Conservation (phyloP, 2,329 filamentous ascomycete species). For the Endocalyx cinctus region DNA sequence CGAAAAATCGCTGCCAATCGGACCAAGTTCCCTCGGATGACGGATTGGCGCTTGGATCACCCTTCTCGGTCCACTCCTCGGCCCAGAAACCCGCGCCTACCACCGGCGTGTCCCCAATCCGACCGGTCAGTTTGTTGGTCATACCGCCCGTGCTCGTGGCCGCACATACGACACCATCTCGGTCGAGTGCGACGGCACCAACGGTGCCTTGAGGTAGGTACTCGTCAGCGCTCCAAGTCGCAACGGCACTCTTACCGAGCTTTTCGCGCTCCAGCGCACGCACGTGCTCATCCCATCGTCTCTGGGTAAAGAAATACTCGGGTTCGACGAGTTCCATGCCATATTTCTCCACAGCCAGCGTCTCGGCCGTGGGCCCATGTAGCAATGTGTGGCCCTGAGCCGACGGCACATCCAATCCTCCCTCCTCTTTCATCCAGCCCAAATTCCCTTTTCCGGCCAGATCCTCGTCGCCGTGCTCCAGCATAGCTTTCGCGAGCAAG, state of each 20-base stretch:
- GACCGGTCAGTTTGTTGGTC: constrained; percentile 82
- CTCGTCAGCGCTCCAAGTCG: constrained; percentile 55
- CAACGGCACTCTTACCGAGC: constrained; percentile 27
- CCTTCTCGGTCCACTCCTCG: constrained; percentile 66
- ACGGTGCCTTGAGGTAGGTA: constrained; percentile 81
- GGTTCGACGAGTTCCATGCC: constrained; percentile 66
- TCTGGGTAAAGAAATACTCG: constrained; percentile 74
- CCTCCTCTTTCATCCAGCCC: constrained; percentile 8
- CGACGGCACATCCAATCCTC: constrained; percentile 42
- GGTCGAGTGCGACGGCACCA: constrained; percentile 76
- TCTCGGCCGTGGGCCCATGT: constrained; percentile 63
- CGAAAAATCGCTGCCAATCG: constrained; percentile 13
- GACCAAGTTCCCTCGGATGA: constrained; percentile 5
- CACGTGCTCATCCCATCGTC: constrained; percentile 73
- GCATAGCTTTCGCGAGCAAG: constrained; percentile 63
- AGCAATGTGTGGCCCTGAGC: constrained; percentile 69
- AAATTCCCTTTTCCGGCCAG: constrained; percentile 30
- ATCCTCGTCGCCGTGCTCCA: constrained; percentile 62
- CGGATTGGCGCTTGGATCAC: constrained; percentile 24
- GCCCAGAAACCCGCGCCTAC: constrained; percentile 87
- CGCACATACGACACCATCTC: constrained; percentile 66
- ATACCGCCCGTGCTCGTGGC: constrained; percentile 69
- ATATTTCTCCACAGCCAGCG: constrained; percentile 61
- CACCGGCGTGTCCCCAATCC: constrained; percentile 82
- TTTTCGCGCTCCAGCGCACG: constrained; percentile 50